Evolutionary conservation across 2,329 filamentous ascomycete species (phyloP), one percentile per base, ranked within the genome.

Genomic region (Cryphonectria naterciae): DNA sequence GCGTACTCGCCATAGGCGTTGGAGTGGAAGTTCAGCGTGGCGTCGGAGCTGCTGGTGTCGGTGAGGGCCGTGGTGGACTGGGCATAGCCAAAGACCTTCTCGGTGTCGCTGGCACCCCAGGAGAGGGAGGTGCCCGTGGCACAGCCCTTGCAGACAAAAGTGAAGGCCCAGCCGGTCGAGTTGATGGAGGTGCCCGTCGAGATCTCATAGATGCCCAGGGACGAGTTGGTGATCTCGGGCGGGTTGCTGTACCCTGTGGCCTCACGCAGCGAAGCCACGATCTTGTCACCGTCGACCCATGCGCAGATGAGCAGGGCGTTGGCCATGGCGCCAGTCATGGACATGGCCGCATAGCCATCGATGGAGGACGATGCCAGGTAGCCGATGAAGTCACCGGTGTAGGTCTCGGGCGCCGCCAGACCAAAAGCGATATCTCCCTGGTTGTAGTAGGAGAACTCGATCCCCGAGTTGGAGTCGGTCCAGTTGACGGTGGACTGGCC

Each of bases 371-470:
- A 82, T 1, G 77, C 82, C 61, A 89, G 81, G 75, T 88, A 85
- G 10, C 83, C 85, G 71, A 89, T 87, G 74, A 89, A 84, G 76
- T 89, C 87, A 15, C 81, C 82, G 1, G 78, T 81, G 19, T 83
- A 77, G 15, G 79, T 83, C 72, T 85, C 80, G 1, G 87, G 86
- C 2, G 88, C 76, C 1, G 84, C 85, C 54, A 89, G 80, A 75
- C 85, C 86, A 68, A 87, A 84, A 17, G 69, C 71, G 49, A 70
- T 63, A 35, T 69, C 71, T n/a, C 64, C 46, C 58, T 63, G 70
- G 66, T 71, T 54, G 41, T 73, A 73, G 69, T 73, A 73, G 1
- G 71, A 73, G 69, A 71, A 73, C 43, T 63, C 65, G 66, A 73
- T 73, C 32, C 66, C 69, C 25, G 71, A 71, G 58, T 19, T 67